Evolutionary conservation across 768 basidiomycete genomes (phyloP), one percentile per base, ranked within the genome.

Genomic region (Ramaria sp.): DNA sequence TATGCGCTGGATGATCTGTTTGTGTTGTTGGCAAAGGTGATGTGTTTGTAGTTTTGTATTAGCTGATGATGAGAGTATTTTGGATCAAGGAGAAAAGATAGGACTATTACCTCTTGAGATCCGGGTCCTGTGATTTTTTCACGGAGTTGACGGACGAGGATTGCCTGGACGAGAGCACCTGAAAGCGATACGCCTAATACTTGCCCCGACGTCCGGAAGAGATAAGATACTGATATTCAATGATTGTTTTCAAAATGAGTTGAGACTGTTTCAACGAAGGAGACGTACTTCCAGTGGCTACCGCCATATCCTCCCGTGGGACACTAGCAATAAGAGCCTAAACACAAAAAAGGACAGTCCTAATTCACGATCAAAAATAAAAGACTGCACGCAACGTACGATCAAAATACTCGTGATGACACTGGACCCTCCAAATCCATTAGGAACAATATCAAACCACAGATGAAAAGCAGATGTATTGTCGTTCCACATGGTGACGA

Each of bases 121-220:
- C 75, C 78, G 43, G 86, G 82, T 0, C 89, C 94, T 5, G 74
- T 77, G 60, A 99, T 94, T 50, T 83, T 77, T 57, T 75, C 69
- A 55, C 79, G 78, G 52, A 99, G 72, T 63, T 88, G 80, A 47
- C 72, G 67, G 27, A 83, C 69, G 38, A 99, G 74, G 34, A 95
- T 75, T 5, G 79, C 77, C 68, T 99, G 95, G 28, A 94, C 70
- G 25, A 98, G 66, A 0, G 90, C 85, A 20, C 91, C 88, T 61
- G 83, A 83, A 43, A 94, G 71, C 61, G 88, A 88, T 52, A 99
- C 95, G 36, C 95, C 96, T 52, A 97, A 76, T 22, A 96, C 96
- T 72, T 97, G 95, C 2, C 94, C 94, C 16, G 89, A 87, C 7
- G 91, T 93, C 59, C 94, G 75, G 73, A 94, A 95, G 45, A 96